Conservation (phyloP, 257 asterid species). For the Solanum appendiculatum region DNA sequence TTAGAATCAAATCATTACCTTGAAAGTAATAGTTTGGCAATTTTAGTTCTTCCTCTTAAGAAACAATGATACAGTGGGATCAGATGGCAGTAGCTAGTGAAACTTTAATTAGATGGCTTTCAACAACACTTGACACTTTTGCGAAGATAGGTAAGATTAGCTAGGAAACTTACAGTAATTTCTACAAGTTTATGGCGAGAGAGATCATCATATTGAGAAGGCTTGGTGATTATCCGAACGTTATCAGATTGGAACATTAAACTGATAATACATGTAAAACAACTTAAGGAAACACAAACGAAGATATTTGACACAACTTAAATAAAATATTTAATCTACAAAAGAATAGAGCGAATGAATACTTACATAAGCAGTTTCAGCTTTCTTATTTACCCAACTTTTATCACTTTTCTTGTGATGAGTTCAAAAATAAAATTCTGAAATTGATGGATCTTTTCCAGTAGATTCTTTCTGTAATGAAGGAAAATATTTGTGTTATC, state of each 20-base stretch:
- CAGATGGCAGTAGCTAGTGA: no score
- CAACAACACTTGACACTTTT: no score
- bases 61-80: constrained; percentile 20
- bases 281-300: no score
- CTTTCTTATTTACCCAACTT: neutral
- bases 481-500: neutral
- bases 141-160: no score
- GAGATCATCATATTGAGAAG: no score
- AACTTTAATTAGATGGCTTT: no score
- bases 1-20: constrained; percentile 33
- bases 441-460: neutral
- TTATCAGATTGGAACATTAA: no score
- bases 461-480: neutral
- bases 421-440: neutral
- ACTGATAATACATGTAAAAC: no score
- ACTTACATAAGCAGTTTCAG: neutral
- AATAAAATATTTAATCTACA: neutral
- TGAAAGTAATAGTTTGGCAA: constrained; percentile 54
- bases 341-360: neutral
- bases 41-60: constrained; percentile 45
- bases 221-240: no score
- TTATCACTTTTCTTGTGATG: neutral
- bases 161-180: no score
- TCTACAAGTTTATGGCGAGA: no score
- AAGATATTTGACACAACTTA: neutral